These are phyloP conservation scores for Pseudozyma sp. DNA, from an alignment of 1,284 basidiomycete species.

Conservation along the genomic window DNA sequence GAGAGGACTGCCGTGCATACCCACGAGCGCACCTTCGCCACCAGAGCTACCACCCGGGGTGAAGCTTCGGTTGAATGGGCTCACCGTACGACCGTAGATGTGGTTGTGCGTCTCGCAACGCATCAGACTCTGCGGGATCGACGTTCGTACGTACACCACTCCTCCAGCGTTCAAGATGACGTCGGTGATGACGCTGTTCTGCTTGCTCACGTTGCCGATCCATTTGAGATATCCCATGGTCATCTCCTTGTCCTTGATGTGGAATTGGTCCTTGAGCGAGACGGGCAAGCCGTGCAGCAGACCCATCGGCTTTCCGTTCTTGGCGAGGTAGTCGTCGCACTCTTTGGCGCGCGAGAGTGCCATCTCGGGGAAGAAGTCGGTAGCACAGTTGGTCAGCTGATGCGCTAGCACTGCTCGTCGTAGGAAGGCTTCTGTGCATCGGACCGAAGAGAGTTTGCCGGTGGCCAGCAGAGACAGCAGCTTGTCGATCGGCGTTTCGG, in stretches of 20 bases:
- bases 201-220: constrained; percentile 14
- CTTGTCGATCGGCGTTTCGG: constrained; percentile 36
- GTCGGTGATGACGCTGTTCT: constrained; percentile 53
- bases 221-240: constrained; percentile 79
- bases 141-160: constrained; percentile 82
- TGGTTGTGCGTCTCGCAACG: constrained; percentile 87
- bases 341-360: constrained; percentile 75
- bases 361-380: constrained; percentile 69
- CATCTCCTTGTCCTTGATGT: constrained; percentile 77
- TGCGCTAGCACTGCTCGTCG: constrained; percentile 43
- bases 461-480: constrained; percentile 28
- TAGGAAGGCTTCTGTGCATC: constrained; percentile 41
- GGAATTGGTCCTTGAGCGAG: constrained; percentile 75
- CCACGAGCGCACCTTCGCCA: constrained; percentile 81
- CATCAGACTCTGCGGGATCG: constrained; percentile 82
- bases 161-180: constrained; percentile 80
- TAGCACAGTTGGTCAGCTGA: constrained; percentile 47
- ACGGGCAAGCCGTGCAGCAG: constrained; percentile 76
- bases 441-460: constrained; percentile 33
- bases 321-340: constrained; percentile 77
- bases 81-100: constrained; percentile 79
- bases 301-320: constrained; percentile 76
- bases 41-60: constrained; percentile 82
- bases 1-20: constrained; percentile 79
- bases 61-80: constrained; percentile 77